Evolutionary conservation across 176 grass and related monocot species (phyloP), one percentile per base, ranked within the genome.

Genomic region (Raddia guianensis): DNA sequence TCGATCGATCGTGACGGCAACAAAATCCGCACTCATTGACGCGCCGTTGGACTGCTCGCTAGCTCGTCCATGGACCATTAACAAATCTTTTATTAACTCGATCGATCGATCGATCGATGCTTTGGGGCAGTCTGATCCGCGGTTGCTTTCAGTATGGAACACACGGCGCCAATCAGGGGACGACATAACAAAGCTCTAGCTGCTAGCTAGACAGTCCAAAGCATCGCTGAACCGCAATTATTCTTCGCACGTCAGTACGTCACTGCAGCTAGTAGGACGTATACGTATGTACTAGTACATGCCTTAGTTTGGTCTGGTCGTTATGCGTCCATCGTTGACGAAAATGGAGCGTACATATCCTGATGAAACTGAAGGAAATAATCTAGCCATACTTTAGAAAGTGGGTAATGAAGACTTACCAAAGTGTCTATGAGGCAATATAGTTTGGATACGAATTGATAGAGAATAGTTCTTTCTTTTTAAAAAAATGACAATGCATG

Each of bases 121-220:
- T 40, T 40, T 40, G 37, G 37, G 75, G 40, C 9, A 43, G 13
- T 11, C 8, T 34, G 87, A 77, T 82, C 73, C 14, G 51, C 87
- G 3, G 87, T 86, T 86, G 87, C 78, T 86, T 89, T 89, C 87
- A 7, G 18, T 48, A 66, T 59, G 78, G 58, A 85, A 59, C 87
- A 82, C 60, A 63, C 46, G 60, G 61, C 60, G 61, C 49, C 19
- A 66, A 42, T 78, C 34, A 49, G 79, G 3, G 79, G 0, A 40
- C 4, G 37, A 0, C 56, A 82, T 70, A 75, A 76, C 63, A 70
- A 82, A 69, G 27, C 27, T 27, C 45, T 2, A 3, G 33, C 12
- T 7, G 27, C 51, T 75, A 49, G 43, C 77, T 80, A 35, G 54
- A 55, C 5, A 63, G 56, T 82, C 85, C 72, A 63, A 6, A 18